These are phyloP conservation scores for Oryza glumipatula DNA, from an alignment of 176 grass and related monocot species.

Conservation along the genomic window DNA sequence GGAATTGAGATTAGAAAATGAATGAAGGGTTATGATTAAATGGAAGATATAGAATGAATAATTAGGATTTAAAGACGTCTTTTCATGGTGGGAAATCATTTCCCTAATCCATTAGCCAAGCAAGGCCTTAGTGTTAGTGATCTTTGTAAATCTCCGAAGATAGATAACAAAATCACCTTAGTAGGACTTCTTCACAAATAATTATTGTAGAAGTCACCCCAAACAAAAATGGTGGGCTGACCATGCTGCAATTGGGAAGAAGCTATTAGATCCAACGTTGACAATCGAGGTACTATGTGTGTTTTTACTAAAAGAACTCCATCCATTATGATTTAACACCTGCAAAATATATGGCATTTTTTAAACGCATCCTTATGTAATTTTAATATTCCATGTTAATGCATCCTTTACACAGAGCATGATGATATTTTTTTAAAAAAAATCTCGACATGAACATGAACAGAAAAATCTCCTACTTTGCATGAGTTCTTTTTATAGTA, in stretches of 20 bases:
- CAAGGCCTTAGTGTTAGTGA: too few relatives aligned
- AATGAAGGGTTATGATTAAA: too few relatives aligned
- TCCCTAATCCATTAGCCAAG: too few relatives aligned
- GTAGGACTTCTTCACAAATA: neutral
- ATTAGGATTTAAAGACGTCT: too few relatives aligned
- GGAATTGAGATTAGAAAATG: too few relatives aligned
- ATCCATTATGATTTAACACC: neutral
- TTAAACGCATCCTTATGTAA: neutral
- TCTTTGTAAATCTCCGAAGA: neutral
- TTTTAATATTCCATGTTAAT: too few relatives aligned
- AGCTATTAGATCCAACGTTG: neutral
- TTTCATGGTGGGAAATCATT: too few relatives aligned
- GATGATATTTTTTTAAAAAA: too few relatives aligned
- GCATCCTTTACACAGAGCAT: too few relatives aligned
- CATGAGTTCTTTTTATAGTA: neutral
- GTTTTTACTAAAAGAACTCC: neutral
- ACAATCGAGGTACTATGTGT: neutral
- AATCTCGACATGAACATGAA: neutral
- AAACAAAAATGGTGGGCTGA: neutral
- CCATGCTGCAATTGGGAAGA: neutral
- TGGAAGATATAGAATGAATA: too few relatives aligned
- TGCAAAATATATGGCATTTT: neutral
- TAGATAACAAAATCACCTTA: neutral
- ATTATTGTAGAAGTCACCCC: neutral
- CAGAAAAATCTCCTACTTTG: neutral